Percentiles rank a stretch among this genome's conserved stretches.
Evolutionary conservation across 257 asterid species (phyloP).

Genomic region (Ilex asprella): DNA sequence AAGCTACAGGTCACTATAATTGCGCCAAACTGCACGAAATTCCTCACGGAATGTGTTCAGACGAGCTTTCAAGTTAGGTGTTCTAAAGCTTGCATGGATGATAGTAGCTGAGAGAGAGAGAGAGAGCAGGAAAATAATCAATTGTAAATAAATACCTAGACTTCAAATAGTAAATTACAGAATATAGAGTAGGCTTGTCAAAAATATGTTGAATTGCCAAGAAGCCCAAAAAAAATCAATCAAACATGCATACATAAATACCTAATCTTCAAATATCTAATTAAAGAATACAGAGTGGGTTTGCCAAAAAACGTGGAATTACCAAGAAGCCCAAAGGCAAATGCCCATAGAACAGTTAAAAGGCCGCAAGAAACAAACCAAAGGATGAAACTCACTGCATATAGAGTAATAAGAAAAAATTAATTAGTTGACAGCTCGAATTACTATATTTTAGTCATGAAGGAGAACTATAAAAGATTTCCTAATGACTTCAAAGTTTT

Average conservation of each 20-base stretch:
- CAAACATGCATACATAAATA: slow-evolving; percentile 2
- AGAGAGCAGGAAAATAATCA: slow-evolving; percentile 5
- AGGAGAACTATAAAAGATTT: neutral
- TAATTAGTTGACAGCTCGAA: neutral
- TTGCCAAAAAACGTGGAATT: slow-evolving; percentile 8
- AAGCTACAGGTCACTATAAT: slow-evolving; percentile 78
- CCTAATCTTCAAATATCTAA: neutral
- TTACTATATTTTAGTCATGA: slow-evolving; percentile 6
- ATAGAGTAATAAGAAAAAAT: neutral
- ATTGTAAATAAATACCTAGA: slow-evolving; percentile 1
- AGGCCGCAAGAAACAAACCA: slow-evolving; percentile 87
- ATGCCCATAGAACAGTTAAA: slow-evolving; percentile 54
- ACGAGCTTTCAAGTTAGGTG: slow-evolving; percentile 96
- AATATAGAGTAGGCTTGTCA: too few species aligned
- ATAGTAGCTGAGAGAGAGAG: slow-evolving; percentile 52
- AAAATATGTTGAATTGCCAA: slow-evolving; percentile 38
- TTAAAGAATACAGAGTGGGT: too few species aligned
- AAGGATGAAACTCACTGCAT: slow-evolving; percentile 69
- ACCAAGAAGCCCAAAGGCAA: slow-evolving; percentile 74
- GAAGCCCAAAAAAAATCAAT: slow-evolving; percentile 44
- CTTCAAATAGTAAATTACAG: neutral
- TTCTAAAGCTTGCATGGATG: slow-evolving; percentile 86
- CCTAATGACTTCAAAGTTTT: slow-evolving; percentile 3
- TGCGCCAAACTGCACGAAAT: slow-evolving; percentile 96
- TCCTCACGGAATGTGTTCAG: slow-evolving; percentile 95